Evolutionary conservation across 768 basidiomycete genomes (phyloP).

Genomic region (Gloeopeniophorella convolvens): DNA sequence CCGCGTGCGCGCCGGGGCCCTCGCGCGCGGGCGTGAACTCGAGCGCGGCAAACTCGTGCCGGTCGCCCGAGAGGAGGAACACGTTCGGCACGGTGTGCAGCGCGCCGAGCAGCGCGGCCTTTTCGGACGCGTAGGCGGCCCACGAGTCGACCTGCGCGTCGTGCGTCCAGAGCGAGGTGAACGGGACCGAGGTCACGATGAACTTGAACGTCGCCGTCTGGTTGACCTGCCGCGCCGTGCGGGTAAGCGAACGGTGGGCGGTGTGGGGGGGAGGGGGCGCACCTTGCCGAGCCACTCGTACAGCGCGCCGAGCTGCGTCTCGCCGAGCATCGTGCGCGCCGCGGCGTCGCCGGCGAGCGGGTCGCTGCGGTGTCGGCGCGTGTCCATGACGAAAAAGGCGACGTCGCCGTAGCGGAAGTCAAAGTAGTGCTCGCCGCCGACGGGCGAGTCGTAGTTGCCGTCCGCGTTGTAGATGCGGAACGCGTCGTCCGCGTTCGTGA

Average conservation of each 20-base stretch:
- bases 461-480: conserved; percentile 58
- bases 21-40: conserved; percentile 42
- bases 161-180: conserved; percentile 64
- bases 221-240: conserved; percentile 43
- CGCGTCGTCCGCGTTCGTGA: conserved; percentile 50
- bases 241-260: not conserved
- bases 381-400: conserved; percentile 77
- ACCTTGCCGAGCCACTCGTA: conserved; percentile 57
- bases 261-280: not conserved
- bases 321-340: conserved; percentile 63
- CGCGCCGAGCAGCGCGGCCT: conserved; percentile 46
- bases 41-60: conserved; percentile 74
- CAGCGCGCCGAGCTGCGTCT: conserved; percentile 52
- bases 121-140: conserved; percentile 58
- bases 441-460: conserved; percentile 51
- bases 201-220: conserved; percentile 72
- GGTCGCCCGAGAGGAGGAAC: conserved; percentile 62
- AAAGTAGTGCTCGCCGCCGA: conserved; percentile 44
- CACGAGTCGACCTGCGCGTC: conserved; percentile 63
- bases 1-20: conserved; percentile 28
- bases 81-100: conserved; percentile 67
- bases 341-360: conserved; percentile 32
- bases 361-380: conserved; percentile 49
- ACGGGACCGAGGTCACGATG: conserved; percentile 65
- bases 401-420: conserved; percentile 60